Percentiles rank a stretch among this genome's conserved stretches.
Evolutionary conservation across 257 asterid genomes (phyloP).

Genomic region (Verbascum thapsus): DNA sequence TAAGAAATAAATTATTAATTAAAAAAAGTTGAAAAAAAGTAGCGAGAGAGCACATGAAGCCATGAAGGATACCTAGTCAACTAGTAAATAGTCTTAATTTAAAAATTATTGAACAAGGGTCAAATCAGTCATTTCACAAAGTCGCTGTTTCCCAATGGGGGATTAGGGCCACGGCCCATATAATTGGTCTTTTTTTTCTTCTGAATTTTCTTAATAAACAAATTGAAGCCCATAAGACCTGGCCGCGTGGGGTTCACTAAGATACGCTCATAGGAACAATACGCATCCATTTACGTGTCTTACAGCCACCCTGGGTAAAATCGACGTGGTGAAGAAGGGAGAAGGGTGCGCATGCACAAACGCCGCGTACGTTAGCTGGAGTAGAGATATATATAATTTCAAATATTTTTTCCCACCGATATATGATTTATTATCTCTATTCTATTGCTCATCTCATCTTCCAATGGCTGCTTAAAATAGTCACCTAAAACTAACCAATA

Average conservation of each 20-base stretch:
- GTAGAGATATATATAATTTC: constrained; percentile 7
- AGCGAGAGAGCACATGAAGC: too few species aligned
- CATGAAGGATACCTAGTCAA: too few species aligned
- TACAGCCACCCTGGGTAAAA: not conserved
- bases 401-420: constrained; percentile 26
- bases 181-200: constrained; percentile 9
- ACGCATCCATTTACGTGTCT: constrained; percentile 33
- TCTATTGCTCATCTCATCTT: not conserved
- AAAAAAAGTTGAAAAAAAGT: too few species aligned
- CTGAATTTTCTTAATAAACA: too few species aligned
- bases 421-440: not conserved
- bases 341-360: constrained; percentile 25
- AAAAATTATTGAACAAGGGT: not conserved
- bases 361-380: constrained; percentile 38
- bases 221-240: not conserved
- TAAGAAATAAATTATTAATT: too few species aligned
- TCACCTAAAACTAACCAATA: constrained; percentile 19
- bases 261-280: constrained; percentile 15
- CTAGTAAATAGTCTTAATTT: too few species aligned
- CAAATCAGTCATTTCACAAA: not conserved
- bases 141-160: constrained; percentile 13
- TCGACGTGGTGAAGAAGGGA: constrained; percentile 29
- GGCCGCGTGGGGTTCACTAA: constrained; percentile 17
- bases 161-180: constrained; percentile 22
- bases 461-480: constrained; percentile 43